Evolutionary conservation across 345 rosid species (phyloP), one percentile per base, ranked within the genome.

Genomic region (Heritiera littoralis): DNA sequence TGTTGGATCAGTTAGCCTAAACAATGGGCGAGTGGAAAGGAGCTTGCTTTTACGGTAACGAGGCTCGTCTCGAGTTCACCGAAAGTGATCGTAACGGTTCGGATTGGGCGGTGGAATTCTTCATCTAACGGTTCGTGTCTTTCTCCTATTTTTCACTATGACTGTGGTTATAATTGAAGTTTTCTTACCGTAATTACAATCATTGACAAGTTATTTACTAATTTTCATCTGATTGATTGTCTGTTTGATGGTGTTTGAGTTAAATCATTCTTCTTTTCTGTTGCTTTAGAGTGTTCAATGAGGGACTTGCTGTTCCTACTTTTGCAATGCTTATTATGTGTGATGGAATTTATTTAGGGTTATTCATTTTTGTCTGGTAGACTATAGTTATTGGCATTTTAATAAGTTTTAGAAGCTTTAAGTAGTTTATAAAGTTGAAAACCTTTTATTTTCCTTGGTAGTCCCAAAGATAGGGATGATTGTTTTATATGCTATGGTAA

Each of bases 41-140:
- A 20, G 90, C 97, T 80, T 95, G 99, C 95, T 95, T 95, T 84
- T 79, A 83, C 45, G 94, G 87, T 5, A 95, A 96, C 89, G 86
- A 90, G 65, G 99, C 98, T 67, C 85, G 86, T 3, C 89, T 96
- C 38, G 94, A 92, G 65, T 84, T 96, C 84, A 88, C 86, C 40
- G 48, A 80, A 38, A 85, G 93, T 49, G 94, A 93, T 87, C 92
- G 90, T 28, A 73, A 85, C 1, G 86, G 74, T 0, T 77, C 92
- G 6, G 85, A 2, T 83, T 95, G 73, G 99, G 97, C 45, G 99
- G 99, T 49, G 98, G 98, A 58, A 79, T 94, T 83, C 87, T 96
- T 56, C 81, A 88, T 86, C 93, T 94, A 79, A 90, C 81, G 96
- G 98, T 95, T 72, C 30, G 71, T 49, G 10, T 65, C 60, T 18